Evolutionary conservation across 352 stramenopile species (phyloP).

Genomic region (Pythium scleroteichum): DNA sequence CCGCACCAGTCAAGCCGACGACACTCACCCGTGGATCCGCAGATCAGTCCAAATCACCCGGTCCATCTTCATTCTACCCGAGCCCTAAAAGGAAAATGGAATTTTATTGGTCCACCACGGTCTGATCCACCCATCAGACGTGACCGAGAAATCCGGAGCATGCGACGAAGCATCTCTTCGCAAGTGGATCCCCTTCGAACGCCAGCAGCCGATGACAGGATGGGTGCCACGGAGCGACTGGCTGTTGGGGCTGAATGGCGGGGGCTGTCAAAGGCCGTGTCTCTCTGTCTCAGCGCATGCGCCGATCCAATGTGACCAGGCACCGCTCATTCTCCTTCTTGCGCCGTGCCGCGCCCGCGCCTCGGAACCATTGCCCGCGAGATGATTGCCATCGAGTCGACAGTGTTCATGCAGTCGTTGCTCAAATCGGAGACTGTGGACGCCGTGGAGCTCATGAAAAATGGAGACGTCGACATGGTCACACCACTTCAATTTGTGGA

Average conservation of each 20-base stretch:
- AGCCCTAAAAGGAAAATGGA: background rate
- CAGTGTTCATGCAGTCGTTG: slow-evolving; percentile 24
- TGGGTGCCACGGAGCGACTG: slow-evolving; percentile 13
- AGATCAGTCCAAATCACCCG: background rate
- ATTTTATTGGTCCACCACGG: slow-evolving; percentile 2
- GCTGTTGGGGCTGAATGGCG: slow-evolving; percentile 5
- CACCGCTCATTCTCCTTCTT: slow-evolving; percentile 14
- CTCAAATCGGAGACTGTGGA: slow-evolving; percentile 19
- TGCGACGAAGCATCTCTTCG: slow-evolving; percentile 10
- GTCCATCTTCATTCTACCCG: slow-evolving; percentile 1
- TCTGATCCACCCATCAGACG: slow-evolving; percentile 11
- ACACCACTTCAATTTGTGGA: slow-evolving; percentile 6
- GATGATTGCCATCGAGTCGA: slow-evolving; percentile 22
- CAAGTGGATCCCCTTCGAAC: slow-evolving; percentile 10
- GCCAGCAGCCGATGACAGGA: slow-evolving; percentile 6
- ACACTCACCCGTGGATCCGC: background rate
- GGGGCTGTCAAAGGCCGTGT: slow-evolving; percentile 8
- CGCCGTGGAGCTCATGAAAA: slow-evolving; percentile 8
- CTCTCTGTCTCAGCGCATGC: slow-evolving; percentile 27
- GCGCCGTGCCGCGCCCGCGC: background rate
- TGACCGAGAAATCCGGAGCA: slow-evolving; percentile 15
- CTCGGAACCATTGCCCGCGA: background rate
- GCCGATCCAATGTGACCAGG: slow-evolving; percentile 8
- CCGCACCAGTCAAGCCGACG: background rate
- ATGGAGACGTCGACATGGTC: slow-evolving; percentile 1